Evolutionary conservation across 73 alveolate genomes (phyloP).

Genomic region (Diophrys sp.): DNA sequence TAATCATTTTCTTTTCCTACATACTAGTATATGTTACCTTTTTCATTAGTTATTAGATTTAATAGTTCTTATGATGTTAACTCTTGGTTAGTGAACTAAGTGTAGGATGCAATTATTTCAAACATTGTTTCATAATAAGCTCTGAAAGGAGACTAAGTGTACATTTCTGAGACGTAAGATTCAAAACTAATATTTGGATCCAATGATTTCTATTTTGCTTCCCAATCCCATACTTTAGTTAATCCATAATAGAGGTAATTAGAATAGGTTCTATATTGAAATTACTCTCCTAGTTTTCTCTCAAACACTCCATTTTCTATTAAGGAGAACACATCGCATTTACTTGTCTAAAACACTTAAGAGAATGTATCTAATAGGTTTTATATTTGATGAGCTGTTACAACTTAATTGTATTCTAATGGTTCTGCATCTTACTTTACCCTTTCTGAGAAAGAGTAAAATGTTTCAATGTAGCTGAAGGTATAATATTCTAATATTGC

Average conservation of each 20-base stretch:
- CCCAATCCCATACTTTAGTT: too few species aligned
- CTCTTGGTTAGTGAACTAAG: too few species aligned
- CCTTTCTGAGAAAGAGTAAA: background rate
- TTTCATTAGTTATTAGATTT: too few species aligned
- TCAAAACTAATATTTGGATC: background rate
- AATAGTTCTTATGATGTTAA: too few species aligned
- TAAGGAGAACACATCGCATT: background rate
- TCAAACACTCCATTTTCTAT: background rate
- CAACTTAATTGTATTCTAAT: background rate
- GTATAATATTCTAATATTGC: background rate
- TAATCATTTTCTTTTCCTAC: background rate
- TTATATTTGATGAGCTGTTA: background rate
- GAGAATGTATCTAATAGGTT: too few species aligned
- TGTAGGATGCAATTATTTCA: background rate
- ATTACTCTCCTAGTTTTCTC: too few species aligned
- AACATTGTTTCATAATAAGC: background rate
- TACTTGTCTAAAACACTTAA: background rate
- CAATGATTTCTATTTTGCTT: background rate
- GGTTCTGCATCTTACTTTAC: background rate
- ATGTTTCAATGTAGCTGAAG: background rate
- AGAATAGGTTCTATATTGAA: background rate
- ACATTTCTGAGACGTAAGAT: background rate
- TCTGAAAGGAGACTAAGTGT: background rate
- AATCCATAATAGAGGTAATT: background rate
- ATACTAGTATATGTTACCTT: too few species aligned